Base-by-base conservation (phyloP, 768 basidiomycete species). In the Suillus americanus region DNA sequence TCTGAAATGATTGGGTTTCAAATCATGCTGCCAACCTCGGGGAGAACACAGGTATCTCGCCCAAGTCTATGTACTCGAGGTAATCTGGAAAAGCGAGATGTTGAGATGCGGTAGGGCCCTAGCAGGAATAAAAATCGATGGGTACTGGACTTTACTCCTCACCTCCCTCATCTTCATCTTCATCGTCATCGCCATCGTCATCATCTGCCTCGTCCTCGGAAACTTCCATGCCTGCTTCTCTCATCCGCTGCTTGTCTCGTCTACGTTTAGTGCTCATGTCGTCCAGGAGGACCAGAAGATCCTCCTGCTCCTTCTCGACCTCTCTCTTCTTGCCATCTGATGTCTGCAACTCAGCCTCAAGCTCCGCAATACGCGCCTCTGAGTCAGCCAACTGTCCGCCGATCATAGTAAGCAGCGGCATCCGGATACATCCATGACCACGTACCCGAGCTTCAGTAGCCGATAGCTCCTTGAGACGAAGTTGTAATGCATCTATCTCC, bases 301-400 rank as follows among this genome's bases (percentile, higher is more conserved):
- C 97, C 73, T 98, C 97, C 70, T 98, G 96, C 75, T 99, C 97
- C 77, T 95, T 96, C 76, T 97, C 95, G 28, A 88, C 86, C 10
- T 97, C 95, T 68, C 85, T 89, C 57, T 86, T 84, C 73, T 89
- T 91, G 62, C 81, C 83, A 68, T 90, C 85, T 10, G 87, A 81
- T 1, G 77, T 78, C 50, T 77, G 74, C 9, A 94, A 74, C 62
- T 86, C 76, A 16, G 74, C 69, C 33, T 84, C 78, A 25, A 92
- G 72, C 5, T 75, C 72, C 5, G 78, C 70, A 9, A 90, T 71
- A 69, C 85, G 83, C 9, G 71, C 77, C 35, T 82, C 81, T 40
- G 89, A 75, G 9, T 79, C 74, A 10, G 79, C 72, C 50, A 82
- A 62, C 87, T 89, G 45, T 62, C 1, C 20, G 59, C 51, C 50